Evolutionary conservation across 164 flowering plant genomes (phyloP).

Genomic region (Chimonanthus salicifolius): DNA sequence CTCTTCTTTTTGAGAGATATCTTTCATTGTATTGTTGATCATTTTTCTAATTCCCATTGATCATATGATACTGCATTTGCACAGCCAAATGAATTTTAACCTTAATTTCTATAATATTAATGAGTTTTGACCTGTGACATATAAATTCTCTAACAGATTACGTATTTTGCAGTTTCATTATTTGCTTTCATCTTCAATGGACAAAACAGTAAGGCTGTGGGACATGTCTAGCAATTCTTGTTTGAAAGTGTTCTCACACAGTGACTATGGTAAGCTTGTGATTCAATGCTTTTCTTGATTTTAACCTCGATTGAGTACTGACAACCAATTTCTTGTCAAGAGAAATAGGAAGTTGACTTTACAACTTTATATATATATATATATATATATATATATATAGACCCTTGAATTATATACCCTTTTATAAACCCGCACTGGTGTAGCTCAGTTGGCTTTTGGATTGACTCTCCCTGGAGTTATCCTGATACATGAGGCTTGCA

Average conservation of each 20-base stretch:
- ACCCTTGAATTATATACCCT: neutral
- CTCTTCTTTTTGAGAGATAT: no score
- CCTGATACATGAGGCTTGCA: no score
- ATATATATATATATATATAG: no score
- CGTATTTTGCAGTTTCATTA: slow-evolving; percentile 39
- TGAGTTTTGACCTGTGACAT: neutral
- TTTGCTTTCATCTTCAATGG: slow-evolving; percentile 98
- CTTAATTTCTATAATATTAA: neutral
- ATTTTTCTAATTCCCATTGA: no score
- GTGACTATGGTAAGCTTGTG: slow-evolving; percentile 69
- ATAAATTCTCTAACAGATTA: slow-evolving; percentile 4
- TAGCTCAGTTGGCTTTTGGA: neutral
- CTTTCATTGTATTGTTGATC: no score
- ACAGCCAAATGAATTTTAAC: neutral
- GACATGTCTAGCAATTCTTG: slow-evolving; percentile 76
- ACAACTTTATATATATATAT: no score
- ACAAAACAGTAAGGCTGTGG: slow-evolving; percentile 98
- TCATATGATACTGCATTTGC: no score
- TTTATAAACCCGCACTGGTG: neutral
- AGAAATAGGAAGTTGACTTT: neutral
- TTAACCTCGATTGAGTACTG: neutral
- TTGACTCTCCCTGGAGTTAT: no score
- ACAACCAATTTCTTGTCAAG: neutral
- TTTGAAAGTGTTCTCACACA: slow-evolving; percentile 86
- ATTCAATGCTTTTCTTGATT: neutral